Evolutionary conservation across 768 basidiomycete genomes (phyloP), one percentile per base, ranked within the genome.

Genomic region (Cytidiella melzeri): DNA sequence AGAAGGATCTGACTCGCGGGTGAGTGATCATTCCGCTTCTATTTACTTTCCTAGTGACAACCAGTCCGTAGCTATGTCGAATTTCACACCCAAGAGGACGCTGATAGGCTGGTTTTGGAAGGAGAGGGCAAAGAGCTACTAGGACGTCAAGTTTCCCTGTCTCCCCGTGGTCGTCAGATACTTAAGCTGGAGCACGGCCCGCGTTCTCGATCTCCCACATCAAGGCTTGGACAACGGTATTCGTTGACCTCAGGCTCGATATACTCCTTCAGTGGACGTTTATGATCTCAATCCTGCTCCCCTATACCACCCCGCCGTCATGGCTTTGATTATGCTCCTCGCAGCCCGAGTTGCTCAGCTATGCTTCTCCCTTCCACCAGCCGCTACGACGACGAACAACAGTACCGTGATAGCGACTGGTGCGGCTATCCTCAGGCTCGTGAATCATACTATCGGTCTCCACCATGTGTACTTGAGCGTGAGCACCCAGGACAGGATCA

Each of bases 101-200:
- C 75, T 4, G 62, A 65, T 27, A 59, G 50, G 38, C 71, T 73
- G 1, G 61, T 69, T 26, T 52, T 54, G 48, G 45, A 58, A 39
- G 57, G 73, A 11, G 57, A 73, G 41, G 67, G 69, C 12, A 59
- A 47, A 21, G 51, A 51, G 20, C 57, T 64, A 4, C 45, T 50
- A 13, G 57, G 61, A 18, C 53, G 48, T 38, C 41, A 43, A 5
- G 53, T 64, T 56, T 67, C 19, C 53, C 64, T 41, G 57, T 63
- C 27, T 18, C 30, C 47, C 21, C 55, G 52, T 45, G 58, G 54
- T 21, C n/a, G 54, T 48, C 6, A 47, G 28, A 9, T 18, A 21
- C 7, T 11, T 5, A 20, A 41, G 13, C 19, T 36, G 9, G 23
- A n/a, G 19, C 40, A 18, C 19, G 40, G 40, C 9, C 18, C 40